Conservation (phyloP, 176 grass and related monocot species). For the Thinopyrum elongatum region DNA sequence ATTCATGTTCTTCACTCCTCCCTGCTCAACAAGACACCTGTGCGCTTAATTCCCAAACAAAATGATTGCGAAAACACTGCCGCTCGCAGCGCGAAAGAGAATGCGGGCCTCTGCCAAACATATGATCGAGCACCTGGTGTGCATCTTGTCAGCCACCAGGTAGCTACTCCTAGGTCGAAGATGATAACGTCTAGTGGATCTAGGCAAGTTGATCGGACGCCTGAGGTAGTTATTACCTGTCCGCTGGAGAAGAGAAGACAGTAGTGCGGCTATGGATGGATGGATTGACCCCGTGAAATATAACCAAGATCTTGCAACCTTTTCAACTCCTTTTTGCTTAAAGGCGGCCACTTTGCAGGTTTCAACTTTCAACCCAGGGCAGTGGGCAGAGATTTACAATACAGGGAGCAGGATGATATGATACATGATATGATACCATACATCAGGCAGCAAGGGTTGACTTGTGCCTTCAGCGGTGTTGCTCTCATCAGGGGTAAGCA, state of each 20-base stretch:
- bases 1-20: conserved; percentile 19
- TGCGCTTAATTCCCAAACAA: background rate
- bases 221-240: conserved; percentile 10
- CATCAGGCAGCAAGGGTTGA: background rate
- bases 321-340: background rate
- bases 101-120: background rate
- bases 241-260: background rate
- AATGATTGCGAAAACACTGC: background rate
- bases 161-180: background rate
- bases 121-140: conserved; percentile 15
- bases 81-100: background rate
- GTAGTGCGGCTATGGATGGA: background rate
- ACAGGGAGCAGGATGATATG: background rate
- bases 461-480: background rate
- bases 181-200: conserved; percentile 19
- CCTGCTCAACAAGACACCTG: background rate
- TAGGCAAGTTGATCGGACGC: conserved; percentile 1
- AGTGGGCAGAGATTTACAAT: background rate
- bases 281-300: conserved; percentile 17
- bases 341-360: conserved; percentile 26
- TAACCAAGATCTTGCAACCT: conserved; percentile 17
- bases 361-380: conserved; percentile 11
- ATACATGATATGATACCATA: background rate
- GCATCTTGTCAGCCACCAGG: background rate
- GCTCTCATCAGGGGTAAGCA: background rate